phyloP scores from a whole-genome alignment of 805 yeast genomes.

The Metschnikowia cubensis region DNA sequence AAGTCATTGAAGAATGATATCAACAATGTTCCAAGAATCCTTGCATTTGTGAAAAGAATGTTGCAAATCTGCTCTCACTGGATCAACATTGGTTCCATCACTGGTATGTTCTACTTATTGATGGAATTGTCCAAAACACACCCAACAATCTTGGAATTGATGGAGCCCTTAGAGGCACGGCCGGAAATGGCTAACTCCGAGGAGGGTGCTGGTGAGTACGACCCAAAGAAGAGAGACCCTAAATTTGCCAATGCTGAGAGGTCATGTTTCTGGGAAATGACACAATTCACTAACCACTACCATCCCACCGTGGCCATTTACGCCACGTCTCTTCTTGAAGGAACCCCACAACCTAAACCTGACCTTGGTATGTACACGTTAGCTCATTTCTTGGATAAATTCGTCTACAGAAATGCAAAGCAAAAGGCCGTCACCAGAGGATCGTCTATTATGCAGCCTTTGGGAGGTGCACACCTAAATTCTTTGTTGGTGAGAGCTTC shows the following conservation, averaged over 20 bases:
- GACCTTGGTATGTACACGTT: slow-evolving; percentile 86
- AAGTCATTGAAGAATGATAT: slow-evolving; percentile 75
- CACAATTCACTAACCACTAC: slow-evolving; percentile 70
- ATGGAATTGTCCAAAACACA: slow-evolving; percentile 59
- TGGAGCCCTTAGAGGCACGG: slow-evolving; percentile 47
- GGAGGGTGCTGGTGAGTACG: slow-evolving; percentile 43
- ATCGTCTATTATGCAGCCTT: slow-evolving; percentile 94
- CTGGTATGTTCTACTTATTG: slow-evolving; percentile 77
- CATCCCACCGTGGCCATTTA: slow-evolving; percentile 89
- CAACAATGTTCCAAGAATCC: slow-evolving; percentile 53
- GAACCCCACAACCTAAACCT: slow-evolving; percentile 62
- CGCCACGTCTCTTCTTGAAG: slow-evolving; percentile 59
- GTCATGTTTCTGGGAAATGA: slow-evolving; percentile 83
- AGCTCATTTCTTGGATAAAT: slow-evolving; percentile 88
- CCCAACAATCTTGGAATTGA: slow-evolving; percentile 65
- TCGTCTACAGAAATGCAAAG: slow-evolving; percentile 91
- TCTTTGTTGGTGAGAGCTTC: slow-evolving; percentile 66
- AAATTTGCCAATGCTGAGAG: slow-evolving; percentile 77
- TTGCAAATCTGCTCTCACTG: slow-evolving; percentile 81
- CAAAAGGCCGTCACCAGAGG: slow-evolving; percentile 74
- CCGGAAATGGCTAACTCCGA: slow-evolving; percentile 40
- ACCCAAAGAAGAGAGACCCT: slow-evolving; percentile 91
- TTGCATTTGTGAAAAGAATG: slow-evolving; percentile 88
- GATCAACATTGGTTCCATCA: slow-evolving; percentile 81
- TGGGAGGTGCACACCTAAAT: slow-evolving; percentile 80